Base-by-base conservation (phyloP, 129 eudicot genomes). In the Deinandra increscens region DNA sequence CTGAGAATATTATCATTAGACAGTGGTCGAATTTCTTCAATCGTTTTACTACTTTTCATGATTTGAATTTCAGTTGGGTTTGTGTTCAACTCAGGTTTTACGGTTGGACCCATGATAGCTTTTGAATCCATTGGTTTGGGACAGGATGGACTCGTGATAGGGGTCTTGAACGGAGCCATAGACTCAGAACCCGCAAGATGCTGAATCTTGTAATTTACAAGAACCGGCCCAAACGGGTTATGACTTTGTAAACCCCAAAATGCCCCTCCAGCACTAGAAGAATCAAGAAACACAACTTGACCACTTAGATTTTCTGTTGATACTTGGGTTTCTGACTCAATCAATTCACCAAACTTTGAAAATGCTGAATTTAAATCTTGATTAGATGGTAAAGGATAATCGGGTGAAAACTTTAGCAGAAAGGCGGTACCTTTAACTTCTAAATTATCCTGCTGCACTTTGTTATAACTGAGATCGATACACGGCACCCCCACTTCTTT, bases 11-110 rank as follows among this genome's bases (percentile, higher is more conserved):
- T 58, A 58, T 51, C 14, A 36, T 61, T 58, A 70, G 75, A 80
- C 3, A 76, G 75, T 13, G n/a, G 43, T n/a, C 64, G 80, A 68
- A 14, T 26, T 70, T 62, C 86, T 84, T 65, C 74, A 3, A 69
- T 81, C 64, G 73, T 71, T 66, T 70, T 67, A 54, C 67, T 67
- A 67, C 58, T 81, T 36, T 59, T 67, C 73, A 54, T 33, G 11
- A 68, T 72, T 67, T 73, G 64, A 39, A 36, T 69, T 50, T 76
- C 87, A 19, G 67, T 29, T 17, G 75, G 63, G 39, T 70, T 76
- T 58, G 88, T 82, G 70, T 85, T 88, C 80, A 88, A 70, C 66
- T 88, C 86, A 0, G 91, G 91, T 62, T 79, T 67, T 44, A 48
- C 7, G 37, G 60, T 6, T 10, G 80, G n/a, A 75, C 55, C n/a